Conservation (phyloP, 78 protist species). For the Tieghemostelium lacteum region DNA sequence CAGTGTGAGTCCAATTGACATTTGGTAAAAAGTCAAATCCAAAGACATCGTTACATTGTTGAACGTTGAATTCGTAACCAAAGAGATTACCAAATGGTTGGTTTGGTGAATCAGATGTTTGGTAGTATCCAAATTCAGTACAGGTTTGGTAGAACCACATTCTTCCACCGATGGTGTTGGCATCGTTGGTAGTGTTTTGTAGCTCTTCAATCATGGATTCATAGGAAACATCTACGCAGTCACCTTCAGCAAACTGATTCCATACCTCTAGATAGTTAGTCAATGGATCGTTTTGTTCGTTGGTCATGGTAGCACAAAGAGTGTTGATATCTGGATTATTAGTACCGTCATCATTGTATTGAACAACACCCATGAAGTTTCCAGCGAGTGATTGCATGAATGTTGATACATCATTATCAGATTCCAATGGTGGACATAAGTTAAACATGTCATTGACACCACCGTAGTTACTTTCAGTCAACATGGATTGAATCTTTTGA, state of each 20-base stretch:
- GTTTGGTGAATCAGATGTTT: conserved; percentile 66
- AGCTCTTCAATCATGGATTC: conserved; percentile 6
- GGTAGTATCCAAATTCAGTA: conserved; percentile 85
- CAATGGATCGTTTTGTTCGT: conserved; percentile 13
- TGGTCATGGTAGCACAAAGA: conserved; percentile 37
- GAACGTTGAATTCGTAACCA: conserved; percentile 11
- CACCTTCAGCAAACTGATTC: conserved; percentile 32
- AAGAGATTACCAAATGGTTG: conserved; percentile 73
- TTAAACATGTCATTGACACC: conserved; percentile 34
- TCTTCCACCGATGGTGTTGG: conserved; percentile 54
- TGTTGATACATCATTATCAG: conserved; percentile 59
- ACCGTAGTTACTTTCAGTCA: conserved; percentile 19
- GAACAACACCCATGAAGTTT: conserved; percentile 62
- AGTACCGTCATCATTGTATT: conserved; percentile 62
- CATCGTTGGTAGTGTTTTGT: conserved; percentile 21
- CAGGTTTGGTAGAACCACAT: conserved; percentile 85
- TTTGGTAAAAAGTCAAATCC: conserved; percentile 49
- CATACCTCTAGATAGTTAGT: conserved; percentile 52
- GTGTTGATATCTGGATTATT: neutral
- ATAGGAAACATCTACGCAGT: conserved; percentile 47
- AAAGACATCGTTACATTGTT: conserved; percentile 41
- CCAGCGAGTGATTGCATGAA: conserved; percentile 73
- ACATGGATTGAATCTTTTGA: conserved; percentile 31
- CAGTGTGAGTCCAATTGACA: conserved; percentile 60
- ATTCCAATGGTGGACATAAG: conserved; percentile 31